A percentile compares a stretch with the other conserved stretches of the same genome.
These are phyloP conservation scores for Verruconis gallopava DNA, from an alignment of 2,329 filamentous ascomycete genomes.

Conservation along the genomic window DNA sequence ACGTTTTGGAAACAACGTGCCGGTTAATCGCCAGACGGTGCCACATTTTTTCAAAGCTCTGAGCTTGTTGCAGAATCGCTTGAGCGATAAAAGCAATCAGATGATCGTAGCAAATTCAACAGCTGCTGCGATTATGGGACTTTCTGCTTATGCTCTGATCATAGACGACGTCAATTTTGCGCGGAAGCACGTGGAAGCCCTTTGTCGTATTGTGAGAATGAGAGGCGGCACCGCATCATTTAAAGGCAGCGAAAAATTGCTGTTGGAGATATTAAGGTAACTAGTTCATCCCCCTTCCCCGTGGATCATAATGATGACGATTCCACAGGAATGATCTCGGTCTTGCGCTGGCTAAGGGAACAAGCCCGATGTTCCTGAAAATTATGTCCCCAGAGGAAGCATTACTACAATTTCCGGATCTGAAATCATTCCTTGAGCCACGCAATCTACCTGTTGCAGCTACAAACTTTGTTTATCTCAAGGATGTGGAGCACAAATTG, in stretches of 20 bases:
- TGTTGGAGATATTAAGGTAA: constrained; percentile 24
- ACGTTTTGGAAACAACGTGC: constrained; percentile 10
- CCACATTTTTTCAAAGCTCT: constrained; percentile 20
- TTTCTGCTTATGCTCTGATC: constrained; percentile 21
- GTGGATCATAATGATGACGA: neutral
- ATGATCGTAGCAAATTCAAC: constrained; percentile 20
- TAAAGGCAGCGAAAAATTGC: constrained; percentile 21
- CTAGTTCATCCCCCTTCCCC: neutral
- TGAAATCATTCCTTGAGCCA: neutral
- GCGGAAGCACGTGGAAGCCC: constrained; percentile 24
- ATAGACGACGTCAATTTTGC: constrained; percentile 19
- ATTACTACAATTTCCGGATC: constrained; percentile 16
- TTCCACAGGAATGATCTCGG: constrained; percentile 18
- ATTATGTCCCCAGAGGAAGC: constrained; percentile 13
- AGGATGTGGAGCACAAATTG: constrained; percentile 14
- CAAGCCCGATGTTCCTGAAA: constrained; percentile 18
- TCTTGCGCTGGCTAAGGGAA: constrained; percentile 16
- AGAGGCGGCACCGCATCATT: constrained; percentile 25
- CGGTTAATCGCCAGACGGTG: constrained; percentile 10
- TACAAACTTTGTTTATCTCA: constrained; percentile 9
- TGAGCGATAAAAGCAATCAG: constrained; percentile 15
- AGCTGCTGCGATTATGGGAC: constrained; percentile 19
- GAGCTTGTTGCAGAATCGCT: constrained; percentile 21
- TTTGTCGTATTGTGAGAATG: constrained; percentile 25
- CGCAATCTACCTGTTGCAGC: neutral